Conservation (phyloP, 805 yeast species). For the Kodamaea jinghongensis region DNA sequence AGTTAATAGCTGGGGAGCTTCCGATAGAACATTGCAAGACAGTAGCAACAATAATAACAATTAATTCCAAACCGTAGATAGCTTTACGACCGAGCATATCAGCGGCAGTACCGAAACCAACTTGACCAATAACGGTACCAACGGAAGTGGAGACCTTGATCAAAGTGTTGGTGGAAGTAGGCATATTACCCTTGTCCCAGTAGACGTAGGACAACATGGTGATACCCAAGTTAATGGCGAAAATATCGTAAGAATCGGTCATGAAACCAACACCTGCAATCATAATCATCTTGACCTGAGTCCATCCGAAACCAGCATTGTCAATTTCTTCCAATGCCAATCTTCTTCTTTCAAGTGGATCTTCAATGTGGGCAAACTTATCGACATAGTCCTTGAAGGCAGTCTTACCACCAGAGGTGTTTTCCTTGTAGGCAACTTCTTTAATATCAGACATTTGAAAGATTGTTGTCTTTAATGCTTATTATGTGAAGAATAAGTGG, state of each 20-base stretch:
- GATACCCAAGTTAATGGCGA: constrained; percentile 81
- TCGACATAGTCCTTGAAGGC: constrained; percentile 82
- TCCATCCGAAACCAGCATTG: constrained; percentile 77
- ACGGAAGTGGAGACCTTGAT: constrained; percentile 88
- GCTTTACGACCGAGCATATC: constrained; percentile 83
- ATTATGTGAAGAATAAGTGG: neutral
- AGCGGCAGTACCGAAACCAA: constrained; percentile 79
- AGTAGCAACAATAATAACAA: constrained; percentile 78
- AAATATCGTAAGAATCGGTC: constrained; percentile 91
- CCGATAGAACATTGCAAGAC: constrained; percentile 76
- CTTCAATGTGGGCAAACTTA: constrained; percentile 78
- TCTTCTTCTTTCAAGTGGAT: constrained; percentile 85
- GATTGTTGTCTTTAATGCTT: neutral
- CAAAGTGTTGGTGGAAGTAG: constrained; percentile 70
- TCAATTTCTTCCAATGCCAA: constrained; percentile 81
- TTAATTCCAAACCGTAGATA: constrained; percentile 83
- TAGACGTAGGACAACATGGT: constrained; percentile 75
- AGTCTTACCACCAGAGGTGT: constrained; percentile 66
- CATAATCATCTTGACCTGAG: constrained; percentile 74
- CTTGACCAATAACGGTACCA: constrained; percentile 90
- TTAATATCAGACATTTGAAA: constrained; percentile 25
- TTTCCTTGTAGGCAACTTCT: constrained; percentile 18
- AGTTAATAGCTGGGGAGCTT: constrained; percentile 64
- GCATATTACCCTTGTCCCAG: constrained; percentile 59
- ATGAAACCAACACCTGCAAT: constrained; percentile 93